Evolutionary conservation across 1,139 yeast genomes (phyloP).

Genomic region (Tardiomyces blankii): DNA sequence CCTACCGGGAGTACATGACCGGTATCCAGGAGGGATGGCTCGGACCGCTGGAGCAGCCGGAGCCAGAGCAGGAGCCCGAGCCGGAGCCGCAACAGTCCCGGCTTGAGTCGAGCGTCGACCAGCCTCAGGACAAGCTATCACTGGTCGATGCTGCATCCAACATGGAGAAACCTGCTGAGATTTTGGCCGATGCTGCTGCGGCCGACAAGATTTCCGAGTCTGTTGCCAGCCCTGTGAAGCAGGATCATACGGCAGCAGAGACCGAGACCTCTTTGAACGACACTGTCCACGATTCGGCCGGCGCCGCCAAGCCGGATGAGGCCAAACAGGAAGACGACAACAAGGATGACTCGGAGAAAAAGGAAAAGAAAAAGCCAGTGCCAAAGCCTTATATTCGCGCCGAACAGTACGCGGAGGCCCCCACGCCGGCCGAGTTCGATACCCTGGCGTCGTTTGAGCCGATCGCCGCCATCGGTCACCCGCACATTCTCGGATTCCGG

Average conservation of each 20-base stretch:
- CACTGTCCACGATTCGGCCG: not conserved
- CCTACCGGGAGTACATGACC: conserved; percentile 80
- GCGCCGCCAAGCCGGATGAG: not conserved
- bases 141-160: conserved; percentile 1
- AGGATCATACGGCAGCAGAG: no score
- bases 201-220: conserved; percentile 1
- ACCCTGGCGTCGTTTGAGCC: conserved; percentile 7
- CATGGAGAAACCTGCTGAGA: no score
- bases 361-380: conserved; percentile 4
- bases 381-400: conserved; percentile 28
- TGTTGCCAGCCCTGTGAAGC: conserved; percentile 4
- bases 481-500: conserved; percentile 53
- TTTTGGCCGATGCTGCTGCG: no score
- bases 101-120: not conserved
- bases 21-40: conserved; percentile 93
- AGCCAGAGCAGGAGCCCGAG: conserved; percentile 7
- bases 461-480: conserved; percentile 11
- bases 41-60: conserved; percentile 76
- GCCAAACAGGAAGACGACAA: not conserved
- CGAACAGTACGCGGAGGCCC: conserved; percentile 9
- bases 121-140: conserved; percentile 4
- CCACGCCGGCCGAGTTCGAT: conserved; percentile 3
- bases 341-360: conserved; percentile 5
- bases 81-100: not conserved
- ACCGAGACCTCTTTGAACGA: no score